phyloP scores from a whole-genome alignment of 2,329 filamentous ascomycete genomes.

The Fusarium piperis region DNA sequence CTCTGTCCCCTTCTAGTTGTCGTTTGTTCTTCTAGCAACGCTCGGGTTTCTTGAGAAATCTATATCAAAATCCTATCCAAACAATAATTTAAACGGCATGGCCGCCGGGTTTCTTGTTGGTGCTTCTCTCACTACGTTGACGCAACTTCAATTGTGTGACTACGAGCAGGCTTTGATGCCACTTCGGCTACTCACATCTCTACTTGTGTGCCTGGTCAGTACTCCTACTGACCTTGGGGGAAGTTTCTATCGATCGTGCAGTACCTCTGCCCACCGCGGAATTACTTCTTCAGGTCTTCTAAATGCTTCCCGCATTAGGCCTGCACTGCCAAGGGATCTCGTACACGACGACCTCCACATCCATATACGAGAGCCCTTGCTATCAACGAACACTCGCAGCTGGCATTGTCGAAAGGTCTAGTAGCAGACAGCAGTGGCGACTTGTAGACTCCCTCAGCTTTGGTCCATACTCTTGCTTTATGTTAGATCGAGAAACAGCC shows the following conservation, averaged over 20 bases:
- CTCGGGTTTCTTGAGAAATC: background rate
- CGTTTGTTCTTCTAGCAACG: background rate
- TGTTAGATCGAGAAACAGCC: background rate
- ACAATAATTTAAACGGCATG: background rate
- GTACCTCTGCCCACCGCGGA: background rate
- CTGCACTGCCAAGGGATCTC: background rate
- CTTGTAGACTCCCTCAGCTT: background rate
- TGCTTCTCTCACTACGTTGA: background rate
- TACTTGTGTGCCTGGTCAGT: background rate
- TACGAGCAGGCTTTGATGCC: background rate
- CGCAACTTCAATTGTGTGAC: background rate
- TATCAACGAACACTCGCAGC: background rate
- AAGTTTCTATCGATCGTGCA: background rate
- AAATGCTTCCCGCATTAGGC: background rate
- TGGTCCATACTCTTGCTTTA: background rate
- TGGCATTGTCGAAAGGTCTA: background rate
- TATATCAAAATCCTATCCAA: background rate
- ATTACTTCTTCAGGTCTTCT: background rate
- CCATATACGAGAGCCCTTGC: too few species aligned
- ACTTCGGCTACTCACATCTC: background rate
- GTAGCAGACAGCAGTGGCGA: background rate
- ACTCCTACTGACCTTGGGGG: background rate
- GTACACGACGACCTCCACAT: background rate
- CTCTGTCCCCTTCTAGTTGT: background rate
- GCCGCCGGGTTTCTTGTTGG: background rate